Percentiles rank a stretch among this genome's conserved stretches.
These are phyloP conservation scores for Buxus sempervirens DNA, from an alignment of 164 flowering plant species.

Conservation along the genomic window DNA sequence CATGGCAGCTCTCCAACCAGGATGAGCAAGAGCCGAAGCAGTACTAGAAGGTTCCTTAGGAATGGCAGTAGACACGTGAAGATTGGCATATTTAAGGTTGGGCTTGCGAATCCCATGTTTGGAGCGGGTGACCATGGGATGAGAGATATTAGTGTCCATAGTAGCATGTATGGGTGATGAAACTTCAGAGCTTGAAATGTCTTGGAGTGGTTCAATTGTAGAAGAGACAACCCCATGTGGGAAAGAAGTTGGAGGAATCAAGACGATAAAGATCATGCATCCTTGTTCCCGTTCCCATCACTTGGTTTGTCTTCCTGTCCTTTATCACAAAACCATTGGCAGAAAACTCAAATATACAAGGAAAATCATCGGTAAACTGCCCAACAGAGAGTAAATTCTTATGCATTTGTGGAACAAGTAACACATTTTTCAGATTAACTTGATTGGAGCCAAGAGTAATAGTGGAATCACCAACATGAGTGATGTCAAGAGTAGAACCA, in stretches of 20 bases:
- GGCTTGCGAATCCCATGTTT: neutral
- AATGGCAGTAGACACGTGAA: neutral
- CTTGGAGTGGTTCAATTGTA: too few relatives aligned
- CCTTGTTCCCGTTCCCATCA: neutral
- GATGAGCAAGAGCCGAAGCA: neutral
- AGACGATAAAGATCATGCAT: neutral
- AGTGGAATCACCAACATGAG: too few relatives aligned
- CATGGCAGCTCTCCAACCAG: neutral
- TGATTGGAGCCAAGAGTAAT: too few relatives aligned
- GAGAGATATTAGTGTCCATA: neutral
- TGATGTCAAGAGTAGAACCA: too few relatives aligned
- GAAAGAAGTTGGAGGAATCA: neutral
- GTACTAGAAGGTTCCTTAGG: neutral
- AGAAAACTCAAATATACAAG: neutral
- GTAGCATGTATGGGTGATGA: too few relatives aligned
- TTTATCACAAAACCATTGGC: neutral
- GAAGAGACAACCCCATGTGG: too few relatives aligned
- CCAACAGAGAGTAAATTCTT: too few relatives aligned
- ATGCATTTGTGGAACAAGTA: too few relatives aligned
- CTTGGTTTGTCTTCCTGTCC: neutral
- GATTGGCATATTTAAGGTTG: neutral
- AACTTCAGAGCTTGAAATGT: too few relatives aligned
- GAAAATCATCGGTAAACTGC: neutral
- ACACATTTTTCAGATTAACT: too few relatives aligned
- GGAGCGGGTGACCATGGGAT: neutral